Percentiles rank a stretch among this genome's conserved stretches.
These are phyloP conservation scores for Pythium dissotocum DNA, from an alignment of 352 stramenopile species.

Conservation along the genomic window DNA sequence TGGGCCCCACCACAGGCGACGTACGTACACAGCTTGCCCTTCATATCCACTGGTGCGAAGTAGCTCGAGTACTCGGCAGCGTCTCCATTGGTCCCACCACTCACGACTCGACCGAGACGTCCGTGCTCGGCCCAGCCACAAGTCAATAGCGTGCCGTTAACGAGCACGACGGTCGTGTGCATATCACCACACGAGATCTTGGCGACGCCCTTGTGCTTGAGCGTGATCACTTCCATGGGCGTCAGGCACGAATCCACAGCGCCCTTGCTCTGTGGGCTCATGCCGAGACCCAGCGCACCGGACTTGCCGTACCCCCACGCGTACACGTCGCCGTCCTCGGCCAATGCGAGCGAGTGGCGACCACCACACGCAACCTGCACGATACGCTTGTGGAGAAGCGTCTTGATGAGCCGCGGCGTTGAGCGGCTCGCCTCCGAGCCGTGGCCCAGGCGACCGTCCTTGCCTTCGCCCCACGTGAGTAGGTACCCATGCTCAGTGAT, in stretches of 20 bases:
- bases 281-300: conserved; percentile 58
- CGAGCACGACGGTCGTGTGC: conserved; percentile 54
- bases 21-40: conserved; percentile 38
- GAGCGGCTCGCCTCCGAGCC: conserved; percentile 13
- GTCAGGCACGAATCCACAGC: conserved; percentile 25
- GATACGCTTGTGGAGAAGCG: conserved; percentile 62
- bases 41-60: conserved; percentile 39
- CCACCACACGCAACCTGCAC: conserved; percentile 61
- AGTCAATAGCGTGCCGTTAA: conserved; percentile 49
- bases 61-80: conserved; percentile 36
- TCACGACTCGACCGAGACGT: conserved; percentile 40
- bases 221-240: conserved; percentile 53
- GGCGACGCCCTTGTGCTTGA: conserved; percentile 41
- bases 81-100: background rate
- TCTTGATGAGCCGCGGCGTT: conserved; percentile 33
- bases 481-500: conserved; percentile 76
- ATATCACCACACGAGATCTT: conserved; percentile 60
- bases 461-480: conserved; percentile 70
- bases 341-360: conserved; percentile 57
- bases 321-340: conserved; percentile 66
- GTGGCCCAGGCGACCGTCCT: conserved; percentile 38
- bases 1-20: conserved; percentile 63
- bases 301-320: conserved; percentile 58
- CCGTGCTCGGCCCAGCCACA: conserved; percentile 63
- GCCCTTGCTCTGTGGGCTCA: conserved; percentile 31